Base-by-base conservation (phyloP, 768 basidiomycete genomes). In the Sporobolomyces roseus region DNA sequence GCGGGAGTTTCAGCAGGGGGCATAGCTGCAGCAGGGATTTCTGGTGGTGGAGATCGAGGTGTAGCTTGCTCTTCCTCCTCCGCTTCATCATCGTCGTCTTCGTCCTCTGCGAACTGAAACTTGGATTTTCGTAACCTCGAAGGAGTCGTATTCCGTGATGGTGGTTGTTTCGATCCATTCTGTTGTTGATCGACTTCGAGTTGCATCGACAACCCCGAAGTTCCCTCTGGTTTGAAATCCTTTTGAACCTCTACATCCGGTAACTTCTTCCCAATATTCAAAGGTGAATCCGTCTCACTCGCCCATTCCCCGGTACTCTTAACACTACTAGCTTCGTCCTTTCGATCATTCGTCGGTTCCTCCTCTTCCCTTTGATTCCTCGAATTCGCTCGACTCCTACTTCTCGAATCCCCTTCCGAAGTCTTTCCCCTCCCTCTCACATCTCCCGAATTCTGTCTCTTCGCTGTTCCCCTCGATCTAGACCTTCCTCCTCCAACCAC, bases 251-350 rank as follows among this genome's bases (percentile, higher is more conserved):
- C 49, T 23, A 54, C 58, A 12, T 71, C 61, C 2, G 71, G 71
- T 4, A 72, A 46, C 30, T 64, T 62, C 43, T 35, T 33, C n/a
- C 63, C 66, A 25, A 59, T 68, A 7, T 51, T 19, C 1, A 51
- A 46, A 1, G 71, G 71, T 46, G 71, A 72, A 50, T 72, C 71
- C 27, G 71, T 68, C 55, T 64, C 61, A 50, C 61, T 63, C 67
- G 68, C 61, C 71, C 71, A 72, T 10, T 66, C 71, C 41, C 53
- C 63, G 25, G 61, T 38, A 7, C n/a, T n/a, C n/a, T n/a, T n/a
- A n/a, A n/a, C n/a, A n/a, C n/a, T n/a, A n/a, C n/a, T n/a, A n/a
- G n/a, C n/a, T n/a, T n/a, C n/a, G n/a, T n/a, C n/a, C n/a, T n/a
- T n/a, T n/a, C n/a, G n/a, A 9, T 29, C 33, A 25, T 9, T 38